A percentile compares a stretch with the other conserved stretches of the same genome.
Evolutionary conservation across 805 yeast genomes (phyloP).

Genomic region (Nadsonia fulvescens): DNA sequence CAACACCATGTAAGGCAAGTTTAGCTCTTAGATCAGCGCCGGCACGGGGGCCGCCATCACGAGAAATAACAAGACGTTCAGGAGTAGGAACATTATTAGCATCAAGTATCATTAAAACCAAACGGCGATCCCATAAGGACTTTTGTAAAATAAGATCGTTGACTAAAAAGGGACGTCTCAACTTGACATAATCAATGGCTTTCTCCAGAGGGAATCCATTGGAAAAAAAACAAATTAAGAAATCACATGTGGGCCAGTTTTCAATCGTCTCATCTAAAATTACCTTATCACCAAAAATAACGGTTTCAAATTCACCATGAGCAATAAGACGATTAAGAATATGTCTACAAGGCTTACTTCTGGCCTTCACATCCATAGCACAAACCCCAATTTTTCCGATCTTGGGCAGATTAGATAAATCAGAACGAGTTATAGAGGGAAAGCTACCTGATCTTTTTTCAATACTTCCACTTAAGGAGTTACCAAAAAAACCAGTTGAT

Average conservation of each 20-base stretch:
- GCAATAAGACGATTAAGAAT: constrained; percentile 76
- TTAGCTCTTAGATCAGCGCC: constrained; percentile 47
- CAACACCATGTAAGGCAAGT: constrained; percentile 44
- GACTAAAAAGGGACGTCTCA: constrained; percentile 75
- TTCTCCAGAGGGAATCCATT: constrained; percentile 91
- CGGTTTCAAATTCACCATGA: constrained; percentile 90
- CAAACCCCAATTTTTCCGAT: constrained; percentile 95
- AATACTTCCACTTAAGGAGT: too few relatives aligned
- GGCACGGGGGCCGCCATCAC: constrained; percentile 93
- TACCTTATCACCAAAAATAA: constrained; percentile 93
- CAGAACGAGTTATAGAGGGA: constrained; percentile 2
- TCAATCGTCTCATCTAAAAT: constrained; percentile 84
- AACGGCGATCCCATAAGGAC: constrained; percentile 91
- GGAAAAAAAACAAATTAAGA: constrained; percentile 82
- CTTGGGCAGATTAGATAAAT: constrained; percentile 9
- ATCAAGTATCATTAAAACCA: constrained; percentile 63
- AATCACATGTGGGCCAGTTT: constrained; percentile 98
- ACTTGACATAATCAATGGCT: constrained; percentile 77
- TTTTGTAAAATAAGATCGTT: constrained; percentile 86
- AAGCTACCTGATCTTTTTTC: constrained; percentile 1
- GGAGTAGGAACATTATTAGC: constrained; percentile 85
- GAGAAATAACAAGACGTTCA: constrained; percentile 63
- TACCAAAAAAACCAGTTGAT: too few relatives aligned
- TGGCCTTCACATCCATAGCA: constrained; percentile 95
- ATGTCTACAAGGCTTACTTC: constrained; percentile 88